These are phyloP conservation scores for Fraxinus sp. DNA, from an alignment of 305 asterid species.

Conservation along the genomic window DNA sequence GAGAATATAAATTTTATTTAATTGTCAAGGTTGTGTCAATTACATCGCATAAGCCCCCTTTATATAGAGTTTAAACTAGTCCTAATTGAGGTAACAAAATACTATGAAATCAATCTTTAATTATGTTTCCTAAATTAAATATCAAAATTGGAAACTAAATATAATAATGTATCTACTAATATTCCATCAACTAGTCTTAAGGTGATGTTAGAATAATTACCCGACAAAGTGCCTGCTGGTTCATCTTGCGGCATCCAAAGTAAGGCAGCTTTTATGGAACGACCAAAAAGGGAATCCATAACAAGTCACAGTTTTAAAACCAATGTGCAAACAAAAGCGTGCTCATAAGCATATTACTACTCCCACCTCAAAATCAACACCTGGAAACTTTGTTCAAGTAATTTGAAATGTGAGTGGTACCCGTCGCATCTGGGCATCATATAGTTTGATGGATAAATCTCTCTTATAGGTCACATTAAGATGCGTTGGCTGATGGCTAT, in stretches of 20 bases:
- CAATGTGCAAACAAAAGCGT: neutral
- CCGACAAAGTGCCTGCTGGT: neutral
- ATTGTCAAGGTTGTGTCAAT: neutral
- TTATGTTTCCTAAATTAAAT: neutral
- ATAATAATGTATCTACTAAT: neutral
- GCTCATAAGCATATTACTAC: neutral
- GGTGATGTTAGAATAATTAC: neutral
- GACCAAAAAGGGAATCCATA: neutral
- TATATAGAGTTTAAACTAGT: neutral
- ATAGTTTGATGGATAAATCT: neutral
- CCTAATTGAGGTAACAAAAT: neutral
- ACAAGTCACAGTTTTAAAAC: neutral
- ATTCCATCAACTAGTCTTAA: neutral
- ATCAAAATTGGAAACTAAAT: neutral
- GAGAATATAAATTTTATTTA: neutral
- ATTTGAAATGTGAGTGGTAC: neutral
- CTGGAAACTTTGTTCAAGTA: neutral
- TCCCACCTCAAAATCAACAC: neutral
- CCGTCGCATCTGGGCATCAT: neutral
- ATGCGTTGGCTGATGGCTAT: conserved; percentile 1
- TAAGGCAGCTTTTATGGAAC: neutral
- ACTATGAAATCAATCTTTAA: neutral
- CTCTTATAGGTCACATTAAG: neutral
- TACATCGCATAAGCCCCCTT: neutral
- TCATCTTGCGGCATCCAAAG: neutral